A percentile compares a stretch with the other conserved stretches of the same genome.
Evolutionary conservation across 1,284 basidiomycete genomes (phyloP).

Genomic region (Sparassis latifolia): DNA sequence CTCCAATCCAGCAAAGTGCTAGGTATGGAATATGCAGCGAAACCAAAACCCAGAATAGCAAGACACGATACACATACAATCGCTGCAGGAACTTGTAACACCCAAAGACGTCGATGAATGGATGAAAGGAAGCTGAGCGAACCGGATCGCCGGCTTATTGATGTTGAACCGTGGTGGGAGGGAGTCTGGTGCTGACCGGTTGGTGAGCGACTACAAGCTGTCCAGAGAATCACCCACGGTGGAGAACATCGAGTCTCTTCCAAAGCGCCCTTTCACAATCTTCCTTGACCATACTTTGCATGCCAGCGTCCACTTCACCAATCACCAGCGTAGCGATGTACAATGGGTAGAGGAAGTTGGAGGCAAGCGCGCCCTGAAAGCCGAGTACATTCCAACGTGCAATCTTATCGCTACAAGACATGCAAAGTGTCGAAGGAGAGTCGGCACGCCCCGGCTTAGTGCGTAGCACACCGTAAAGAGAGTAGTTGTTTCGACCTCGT

Average conservation of each 20-base stretch:
- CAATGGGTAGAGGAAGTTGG: slow-evolving; percentile 51
- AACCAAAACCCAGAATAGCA: background rate
- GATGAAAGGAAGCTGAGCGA: slow-evolving; percentile 52
- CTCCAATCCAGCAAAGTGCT: slow-evolving; percentile 71
- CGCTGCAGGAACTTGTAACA: slow-evolving; percentile 49
- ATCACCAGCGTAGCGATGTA: slow-evolving; percentile 64
- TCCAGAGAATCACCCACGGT: slow-evolving; percentile 25
- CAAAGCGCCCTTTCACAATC: slow-evolving; percentile 62
- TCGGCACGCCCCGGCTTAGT: slow-evolving; percentile 90
- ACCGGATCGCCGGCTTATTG: slow-evolving; percentile 43
- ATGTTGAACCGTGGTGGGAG: slow-evolving; percentile 41
- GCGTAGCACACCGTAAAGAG: slow-evolving; percentile 66
- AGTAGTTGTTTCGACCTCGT: slow-evolving; percentile 76
- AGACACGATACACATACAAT: slow-evolving; percentile 39
- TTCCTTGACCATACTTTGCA: slow-evolving; percentile 35
- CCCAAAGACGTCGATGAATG: slow-evolving; percentile 46
- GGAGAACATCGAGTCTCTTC: slow-evolving; percentile 34
- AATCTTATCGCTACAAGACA: slow-evolving; percentile 92
- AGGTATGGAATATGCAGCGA: slow-evolving; percentile 1
- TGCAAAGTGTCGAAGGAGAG: slow-evolving; percentile 70
- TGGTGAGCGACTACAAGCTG: background rate
- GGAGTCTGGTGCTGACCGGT: slow-evolving; percentile 19
- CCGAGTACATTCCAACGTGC: slow-evolving; percentile 78
- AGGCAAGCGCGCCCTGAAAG: slow-evolving; percentile 76
- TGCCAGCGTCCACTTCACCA: slow-evolving; percentile 51